These are phyloP conservation scores for Skeletonema costatum DNA, from an alignment of 108 stramenopile species.

Conservation along the genomic window DNA sequence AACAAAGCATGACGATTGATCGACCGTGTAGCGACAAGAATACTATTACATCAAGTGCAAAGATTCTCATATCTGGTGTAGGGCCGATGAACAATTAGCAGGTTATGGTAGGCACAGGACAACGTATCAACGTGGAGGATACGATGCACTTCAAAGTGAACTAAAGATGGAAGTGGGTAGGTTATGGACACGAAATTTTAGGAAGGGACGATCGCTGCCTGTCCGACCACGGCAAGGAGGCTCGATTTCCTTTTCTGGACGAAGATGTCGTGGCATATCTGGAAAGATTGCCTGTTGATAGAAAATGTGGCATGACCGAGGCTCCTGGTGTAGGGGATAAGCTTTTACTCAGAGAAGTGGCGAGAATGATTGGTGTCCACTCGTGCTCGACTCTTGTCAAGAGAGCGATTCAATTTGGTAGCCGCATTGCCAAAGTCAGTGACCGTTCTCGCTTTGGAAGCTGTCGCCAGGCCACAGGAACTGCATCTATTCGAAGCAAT, in stretches of 20 bases:
- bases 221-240: conserved; percentile 90
- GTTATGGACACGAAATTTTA: conserved; percentile 95
- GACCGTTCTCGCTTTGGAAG: conserved; percentile 87
- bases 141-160: conserved; percentile 70
- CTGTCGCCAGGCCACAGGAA: conserved; percentile 73
- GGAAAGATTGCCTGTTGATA: conserved; percentile 43
- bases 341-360: conserved; percentile 75
- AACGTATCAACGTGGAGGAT: conserved; percentile 77
- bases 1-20: not conserved
- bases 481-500: not conserved
- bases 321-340: conserved; percentile 90
- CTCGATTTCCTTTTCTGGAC: conserved; percentile 95
- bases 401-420: conserved; percentile 96
- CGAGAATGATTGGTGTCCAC: conserved; percentile 53
- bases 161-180: conserved; percentile 83
- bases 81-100: conserved; percentile 96
- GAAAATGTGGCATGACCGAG: conserved; percentile 66
- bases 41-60: conserved; percentile 28
- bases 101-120: conserved; percentile 97
- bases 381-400: conserved; percentile 73
- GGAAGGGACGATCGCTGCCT: conserved; percentile 96
- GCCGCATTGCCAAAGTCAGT: conserved; percentile 85
- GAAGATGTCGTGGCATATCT: conserved; percentile 78
- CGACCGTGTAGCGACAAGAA: not conserved
- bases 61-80: conserved; percentile 85